phyloP scores from a whole-genome alignment of 2,329 filamentous ascomycete species.

The Thielaviopsis punctulata region DNA sequence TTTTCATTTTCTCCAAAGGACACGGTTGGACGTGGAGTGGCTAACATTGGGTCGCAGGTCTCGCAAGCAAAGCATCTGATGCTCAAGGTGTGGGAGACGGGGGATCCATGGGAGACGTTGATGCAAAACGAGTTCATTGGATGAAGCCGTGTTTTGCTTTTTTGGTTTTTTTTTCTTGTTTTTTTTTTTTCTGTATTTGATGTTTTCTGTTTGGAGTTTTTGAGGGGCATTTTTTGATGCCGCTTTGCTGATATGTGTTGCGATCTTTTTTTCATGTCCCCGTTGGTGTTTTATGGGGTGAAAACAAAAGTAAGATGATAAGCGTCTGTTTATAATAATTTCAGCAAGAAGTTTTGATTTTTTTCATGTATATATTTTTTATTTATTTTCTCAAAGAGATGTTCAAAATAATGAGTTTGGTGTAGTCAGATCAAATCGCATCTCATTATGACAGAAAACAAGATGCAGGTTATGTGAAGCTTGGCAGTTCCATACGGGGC shows the following conservation, averaged over 20 bases:
- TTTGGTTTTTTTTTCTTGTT: neutral
- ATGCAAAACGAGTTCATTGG: constrained; percentile 53
- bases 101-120: constrained; percentile 50
- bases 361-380: too few relatives aligned
- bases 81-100: constrained; percentile 52
- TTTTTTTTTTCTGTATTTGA: neutral
- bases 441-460: too few relatives aligned
- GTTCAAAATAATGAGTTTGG: too few relatives aligned
- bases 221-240: neutral
- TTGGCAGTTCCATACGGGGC: too few relatives aligned
- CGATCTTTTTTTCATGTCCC: neutral
- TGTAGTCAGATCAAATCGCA: too few relatives aligned
- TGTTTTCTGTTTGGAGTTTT: neutral
- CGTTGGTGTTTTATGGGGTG: neutral
- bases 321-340: neutral
- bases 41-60: constrained; percentile 23
- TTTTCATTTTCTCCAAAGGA: neutral
- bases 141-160: constrained; percentile 19
- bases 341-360: too few relatives aligned
- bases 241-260: neutral
- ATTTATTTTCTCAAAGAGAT: too few relatives aligned
- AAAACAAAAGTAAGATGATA: neutral
- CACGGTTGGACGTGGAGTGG: neutral
- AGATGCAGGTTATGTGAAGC: too few relatives aligned
- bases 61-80: constrained; percentile 45